Evolutionary conservation across 257 asterid genomes (phyloP).

Genomic region (Fraxinus americana): DNA sequence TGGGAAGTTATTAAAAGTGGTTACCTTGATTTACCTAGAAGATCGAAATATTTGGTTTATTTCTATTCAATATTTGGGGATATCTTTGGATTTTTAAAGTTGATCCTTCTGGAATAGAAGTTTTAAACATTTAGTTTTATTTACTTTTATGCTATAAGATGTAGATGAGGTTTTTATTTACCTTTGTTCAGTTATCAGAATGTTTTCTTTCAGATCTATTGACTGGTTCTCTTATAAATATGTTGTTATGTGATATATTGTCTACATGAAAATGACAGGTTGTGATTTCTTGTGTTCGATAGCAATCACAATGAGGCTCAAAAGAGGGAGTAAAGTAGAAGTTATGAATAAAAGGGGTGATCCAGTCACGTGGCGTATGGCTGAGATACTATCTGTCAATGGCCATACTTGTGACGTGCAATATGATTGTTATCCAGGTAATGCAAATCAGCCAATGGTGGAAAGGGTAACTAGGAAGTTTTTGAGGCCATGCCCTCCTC

Average conservation of each 20-base stretch:
- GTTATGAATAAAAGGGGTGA: constrained; percentile 50
- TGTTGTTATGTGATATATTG: constrained; percentile 8
- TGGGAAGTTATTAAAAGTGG: neutral
- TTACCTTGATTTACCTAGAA: neutral
- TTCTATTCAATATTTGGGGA: neutral
- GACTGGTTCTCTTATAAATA: neutral
- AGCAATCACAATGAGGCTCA: constrained; percentile 54
- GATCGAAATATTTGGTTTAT: neutral
- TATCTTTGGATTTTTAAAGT: neutral
- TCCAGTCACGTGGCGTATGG: constrained; percentile 58
- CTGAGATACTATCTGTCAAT: constrained; percentile 56
- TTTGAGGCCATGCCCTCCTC: constrained; percentile 68
- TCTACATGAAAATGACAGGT: constrained; percentile 30
- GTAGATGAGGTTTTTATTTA: constrained; percentile 5
- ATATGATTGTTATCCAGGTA: constrained; percentile 43
- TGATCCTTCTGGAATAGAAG: neutral
- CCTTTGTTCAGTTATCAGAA: neutral
- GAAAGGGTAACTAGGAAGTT: constrained; percentile 53
- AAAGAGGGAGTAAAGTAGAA: constrained; percentile 70
- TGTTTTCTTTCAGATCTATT: neutral
- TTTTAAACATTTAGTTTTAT: neutral
- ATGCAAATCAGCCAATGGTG: constrained; percentile 30
- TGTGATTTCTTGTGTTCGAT: constrained; percentile 23
- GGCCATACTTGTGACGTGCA: constrained; percentile 54
- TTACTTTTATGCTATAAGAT: constrained; percentile 3